Evolutionary conservation across 1,284 basidiomycete species (phyloP), one percentile per base, ranked within the genome.

Genomic region (Xerocomus amazonicus): DNA sequence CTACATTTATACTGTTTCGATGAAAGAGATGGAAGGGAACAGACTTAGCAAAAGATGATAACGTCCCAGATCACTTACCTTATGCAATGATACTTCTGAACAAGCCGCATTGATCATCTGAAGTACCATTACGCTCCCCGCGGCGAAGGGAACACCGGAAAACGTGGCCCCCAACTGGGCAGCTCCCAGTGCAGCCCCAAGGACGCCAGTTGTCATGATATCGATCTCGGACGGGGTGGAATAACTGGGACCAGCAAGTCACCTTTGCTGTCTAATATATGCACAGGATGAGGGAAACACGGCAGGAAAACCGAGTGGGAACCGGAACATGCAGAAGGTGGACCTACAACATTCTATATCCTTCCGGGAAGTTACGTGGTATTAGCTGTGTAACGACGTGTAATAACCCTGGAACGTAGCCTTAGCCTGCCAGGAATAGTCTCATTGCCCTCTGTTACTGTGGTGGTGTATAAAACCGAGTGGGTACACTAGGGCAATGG

Each of bases 61-160:
- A 9, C 6, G 9, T 41, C 29, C 23, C 10, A 55, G 27, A 39
- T 31, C 29, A 45, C 52, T 53, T 43, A 77, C 78, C 71, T 77
- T 79, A 55, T 78, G 72, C 16, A 72, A 59, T 17, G 66, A 57
- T 23, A 79, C 68, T 48, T 76, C 65, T 8, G 73, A 66, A 52
- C 77, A 79, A 16, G 68, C 56, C 8, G 64, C 48, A 10, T 66
- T 61, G 50, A 80, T 77, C 45, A 73, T 66, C 45, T 72, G 63
- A 4, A 79, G 55, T 1, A 71, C 50, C 48, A 70, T 61, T 9
- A 70, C 73, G 17, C 70, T 71, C 3, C 72, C 66, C 1, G 72
- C 67, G 13, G 71, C 68, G 33, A 71, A 73, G 6, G 78, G 78
- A 3, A 75, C 65, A 38, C 76, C 77, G 4, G 65, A 67, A 0